These are phyloP conservation scores for Suhomyces taliae DNA, from an alignment of 1,139 yeast genomes.

Conservation along the genomic window DNA sequence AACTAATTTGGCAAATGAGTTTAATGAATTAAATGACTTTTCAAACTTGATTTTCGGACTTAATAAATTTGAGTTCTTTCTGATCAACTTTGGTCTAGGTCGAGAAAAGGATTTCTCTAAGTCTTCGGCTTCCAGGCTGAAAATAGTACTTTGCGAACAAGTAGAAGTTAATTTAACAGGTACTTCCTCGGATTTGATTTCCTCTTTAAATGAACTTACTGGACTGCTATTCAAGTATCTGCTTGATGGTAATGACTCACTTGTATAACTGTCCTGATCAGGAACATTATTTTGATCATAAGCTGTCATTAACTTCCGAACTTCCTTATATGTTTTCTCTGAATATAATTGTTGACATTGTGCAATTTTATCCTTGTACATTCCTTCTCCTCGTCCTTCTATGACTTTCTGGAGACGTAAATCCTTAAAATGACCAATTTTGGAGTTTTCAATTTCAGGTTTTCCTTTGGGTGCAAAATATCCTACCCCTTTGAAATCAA, in stretches of 20 bases:
- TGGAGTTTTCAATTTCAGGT: neutral
- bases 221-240: conserved; percentile 3
- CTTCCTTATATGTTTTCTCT: conserved; percentile 1
- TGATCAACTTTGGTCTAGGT: neutral
- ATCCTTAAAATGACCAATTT: conserved; percentile 15
- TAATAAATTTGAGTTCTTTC: neutral
- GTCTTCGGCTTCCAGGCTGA: neutral
- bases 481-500: conserved; percentile 15
- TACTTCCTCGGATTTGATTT: neutral
- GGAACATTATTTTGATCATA: neutral
- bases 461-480: conserved; percentile 3
- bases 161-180: neutral
- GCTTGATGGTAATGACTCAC: conserved; percentile 1
- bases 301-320: neutral
- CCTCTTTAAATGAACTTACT: neutral
- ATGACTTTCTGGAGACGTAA: conserved; percentile 25
- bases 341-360: conserved; percentile 20
- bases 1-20: neutral
- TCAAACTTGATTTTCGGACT: too few relatives aligned
- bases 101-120: neutral
- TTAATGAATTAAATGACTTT: neutral
- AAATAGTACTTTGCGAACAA: neutral
- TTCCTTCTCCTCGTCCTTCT: conserved; percentile 26
- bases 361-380: conserved; percentile 22
- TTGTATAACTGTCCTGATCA: conserved; percentile 4